These are phyloP conservation scores for Chenopodium quinoa DNA, from an alignment of 148 eudicot genomes.

Conservation along the genomic window DNA sequence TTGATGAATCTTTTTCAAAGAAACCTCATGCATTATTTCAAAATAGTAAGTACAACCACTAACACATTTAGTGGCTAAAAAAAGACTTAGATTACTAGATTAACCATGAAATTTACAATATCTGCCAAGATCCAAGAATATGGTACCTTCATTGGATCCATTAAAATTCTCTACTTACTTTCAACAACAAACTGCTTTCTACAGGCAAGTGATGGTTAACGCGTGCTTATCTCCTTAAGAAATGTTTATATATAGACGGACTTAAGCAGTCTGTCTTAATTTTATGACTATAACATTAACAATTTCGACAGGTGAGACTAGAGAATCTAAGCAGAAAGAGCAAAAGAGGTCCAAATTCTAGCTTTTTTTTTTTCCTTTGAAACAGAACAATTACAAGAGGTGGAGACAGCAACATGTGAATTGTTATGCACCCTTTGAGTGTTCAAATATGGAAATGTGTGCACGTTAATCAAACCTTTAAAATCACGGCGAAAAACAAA, in stretches of 20 bases:
- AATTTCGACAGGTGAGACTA: not conserved
- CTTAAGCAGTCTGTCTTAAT: not conserved
- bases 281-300: not conserved
- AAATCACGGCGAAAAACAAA: not conserved
- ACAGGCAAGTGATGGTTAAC: not conserved
- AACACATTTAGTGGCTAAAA: too few relatives aligned
- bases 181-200: too few relatives aligned
- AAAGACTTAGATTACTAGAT: too few relatives aligned
- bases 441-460: slow-evolving; percentile 18
- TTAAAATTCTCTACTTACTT: too few relatives aligned
- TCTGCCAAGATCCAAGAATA: too few relatives aligned
- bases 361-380: not conserved
- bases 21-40: too few relatives aligned
- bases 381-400: not conserved
- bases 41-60: too few relatives aligned
- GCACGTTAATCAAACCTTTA: slow-evolving; percentile 1
- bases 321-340: not conserved
- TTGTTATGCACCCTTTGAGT: not conserved
- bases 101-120: too few relatives aligned
- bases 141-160: too few relatives aligned
- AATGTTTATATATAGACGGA: not conserved
- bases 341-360: not conserved
- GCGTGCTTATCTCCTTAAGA: not conserved
- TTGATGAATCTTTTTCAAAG: too few relatives aligned
- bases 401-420: not conserved